Percentiles rank a stretch among this genome's conserved stretches.
Evolutionary conservation across 495 filamentous ascomycete genomes (phyloP).

Genomic region (Lasiosphaeria ovina): DNA sequence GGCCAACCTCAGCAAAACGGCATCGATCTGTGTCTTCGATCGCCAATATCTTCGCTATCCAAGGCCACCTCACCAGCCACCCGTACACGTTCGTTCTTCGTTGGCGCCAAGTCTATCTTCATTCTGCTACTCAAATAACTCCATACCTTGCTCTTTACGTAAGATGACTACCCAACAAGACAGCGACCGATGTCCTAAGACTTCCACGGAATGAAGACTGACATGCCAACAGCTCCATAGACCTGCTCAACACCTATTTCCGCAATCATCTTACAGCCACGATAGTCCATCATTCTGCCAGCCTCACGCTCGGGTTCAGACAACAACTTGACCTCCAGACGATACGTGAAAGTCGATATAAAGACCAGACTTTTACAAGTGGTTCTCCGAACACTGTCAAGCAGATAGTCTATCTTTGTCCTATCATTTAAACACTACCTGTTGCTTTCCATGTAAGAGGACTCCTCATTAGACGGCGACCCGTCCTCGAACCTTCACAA

Average conservation of each 20-base stretch:
- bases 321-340: neutral
- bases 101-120: too few species aligned
- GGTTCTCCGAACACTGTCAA: neutral
- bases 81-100: too few species aligned
- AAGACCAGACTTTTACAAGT: too few species aligned
- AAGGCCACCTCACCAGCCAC: too few species aligned
- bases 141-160: neutral
- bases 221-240: neutral
- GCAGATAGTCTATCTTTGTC: neutral
- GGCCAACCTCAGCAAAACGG: too few species aligned
- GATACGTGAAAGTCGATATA: neutral
- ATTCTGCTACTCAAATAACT: too few species aligned
- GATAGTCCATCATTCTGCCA: neutral
- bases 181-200: neutral
- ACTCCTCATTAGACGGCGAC: neutral
- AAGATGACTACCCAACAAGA: too few species aligned
- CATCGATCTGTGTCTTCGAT: too few species aligned
- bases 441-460: neutral
- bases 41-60: too few species aligned
- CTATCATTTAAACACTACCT: too few species aligned
- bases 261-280: conserved; percentile 2
- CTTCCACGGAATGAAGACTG: neutral
- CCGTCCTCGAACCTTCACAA: neutral
- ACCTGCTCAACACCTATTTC: conserved; percentile 2
- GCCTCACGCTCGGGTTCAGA: conserved; percentile 6